A percentile compares a stretch with the other conserved stretches of the same genome.
Conservation (phyloP, 2,329 filamentous ascomycete species). For the Botryotinia convoluta region DNA sequence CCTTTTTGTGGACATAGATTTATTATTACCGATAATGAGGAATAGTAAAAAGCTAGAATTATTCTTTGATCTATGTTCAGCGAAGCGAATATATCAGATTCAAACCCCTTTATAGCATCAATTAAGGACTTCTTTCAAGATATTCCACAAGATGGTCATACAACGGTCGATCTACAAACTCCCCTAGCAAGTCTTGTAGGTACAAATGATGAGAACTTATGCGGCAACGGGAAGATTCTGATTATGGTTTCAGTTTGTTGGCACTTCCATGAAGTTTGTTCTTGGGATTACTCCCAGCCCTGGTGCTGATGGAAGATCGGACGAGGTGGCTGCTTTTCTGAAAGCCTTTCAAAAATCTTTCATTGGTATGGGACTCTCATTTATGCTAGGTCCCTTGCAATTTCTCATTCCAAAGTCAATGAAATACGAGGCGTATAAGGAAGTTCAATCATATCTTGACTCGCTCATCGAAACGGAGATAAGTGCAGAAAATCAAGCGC, state of each 20-base stretch:
- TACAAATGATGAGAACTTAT: background rate
- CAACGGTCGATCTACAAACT: constrained; percentile 1
- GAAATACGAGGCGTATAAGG: background rate
- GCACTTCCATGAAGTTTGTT: constrained; percentile 9
- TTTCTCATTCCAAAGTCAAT: constrained; percentile 4
- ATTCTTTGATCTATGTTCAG: constrained; percentile 10
- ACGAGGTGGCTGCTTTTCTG: background rate
- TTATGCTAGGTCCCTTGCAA: constrained; percentile 5
- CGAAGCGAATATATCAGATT: constrained; percentile 10
- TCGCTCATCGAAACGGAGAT: constrained; percentile 3
- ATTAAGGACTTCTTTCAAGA: background rate
- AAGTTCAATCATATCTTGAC: constrained; percentile 11
- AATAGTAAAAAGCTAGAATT: background rate
- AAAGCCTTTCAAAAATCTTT: constrained; percentile 5
- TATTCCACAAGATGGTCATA: background rate
- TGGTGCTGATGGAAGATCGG: background rate
- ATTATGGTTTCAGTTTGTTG: background rate
- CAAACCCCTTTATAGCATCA: background rate
- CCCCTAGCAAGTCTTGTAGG: constrained; percentile 5
- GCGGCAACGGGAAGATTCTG: background rate
- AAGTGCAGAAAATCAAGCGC: background rate
- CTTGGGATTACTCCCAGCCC: background rate
- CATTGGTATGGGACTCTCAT: constrained; percentile 15
- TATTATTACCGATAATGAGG: constrained; percentile 4
- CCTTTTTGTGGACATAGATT: constrained; percentile 11